phyloP scores from a whole-genome alignment of 2,329 filamentous ascomycete genomes.

The Aspergillus pseudoterreus region DNA sequence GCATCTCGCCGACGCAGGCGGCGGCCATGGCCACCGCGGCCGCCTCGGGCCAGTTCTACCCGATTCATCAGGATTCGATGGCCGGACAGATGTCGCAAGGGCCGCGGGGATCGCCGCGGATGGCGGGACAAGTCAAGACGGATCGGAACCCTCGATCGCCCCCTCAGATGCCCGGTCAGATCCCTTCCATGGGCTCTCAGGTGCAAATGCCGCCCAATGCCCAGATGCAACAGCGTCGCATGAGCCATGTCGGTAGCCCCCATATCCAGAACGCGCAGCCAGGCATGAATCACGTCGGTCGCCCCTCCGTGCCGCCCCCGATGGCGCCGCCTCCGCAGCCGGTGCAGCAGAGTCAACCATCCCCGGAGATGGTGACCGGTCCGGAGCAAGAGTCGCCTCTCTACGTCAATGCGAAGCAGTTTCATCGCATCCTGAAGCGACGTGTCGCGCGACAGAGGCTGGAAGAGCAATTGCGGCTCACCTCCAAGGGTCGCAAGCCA shows the following conservation, averaged over 20 bases:
- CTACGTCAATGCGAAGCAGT: conserved; percentile 98
- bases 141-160: conserved; percentile 76
- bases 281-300: conserved; percentile 67
- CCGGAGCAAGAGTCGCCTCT: conserved; percentile 85
- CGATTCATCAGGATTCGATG: conserved; percentile 68
- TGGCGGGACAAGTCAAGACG: conserved; percentile 67
- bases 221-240: conserved; percentile 61
- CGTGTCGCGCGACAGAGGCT: conserved; percentile 88
- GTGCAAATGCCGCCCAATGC: conserved; percentile 53
- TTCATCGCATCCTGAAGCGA: conserved; percentile 93
- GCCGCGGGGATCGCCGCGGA: conserved; percentile 67
- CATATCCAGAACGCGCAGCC: conserved; percentile 69
- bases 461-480: conserved; percentile 86
- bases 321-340: conserved; percentile 54
- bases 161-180: conserved; percentile 61
- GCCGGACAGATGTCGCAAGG: conserved; percentile 56
- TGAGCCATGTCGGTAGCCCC: conserved; percentile 74
- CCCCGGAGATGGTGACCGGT: conserved; percentile 71
- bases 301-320: conserved; percentile 50
- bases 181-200: conserved; percentile 47
- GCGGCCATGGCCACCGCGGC: conserved; percentile 93
- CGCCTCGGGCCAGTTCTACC: conserved; percentile 77
- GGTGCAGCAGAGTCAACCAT: conserved; percentile 66
- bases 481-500: conserved; percentile 91
- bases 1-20: conserved; percentile 77